Percentiles rank a stretch among this genome's conserved stretches.
Evolutionary conservation across 139 green algal genomes (phyloP).

Genomic region (Closterium sp.): DNA sequence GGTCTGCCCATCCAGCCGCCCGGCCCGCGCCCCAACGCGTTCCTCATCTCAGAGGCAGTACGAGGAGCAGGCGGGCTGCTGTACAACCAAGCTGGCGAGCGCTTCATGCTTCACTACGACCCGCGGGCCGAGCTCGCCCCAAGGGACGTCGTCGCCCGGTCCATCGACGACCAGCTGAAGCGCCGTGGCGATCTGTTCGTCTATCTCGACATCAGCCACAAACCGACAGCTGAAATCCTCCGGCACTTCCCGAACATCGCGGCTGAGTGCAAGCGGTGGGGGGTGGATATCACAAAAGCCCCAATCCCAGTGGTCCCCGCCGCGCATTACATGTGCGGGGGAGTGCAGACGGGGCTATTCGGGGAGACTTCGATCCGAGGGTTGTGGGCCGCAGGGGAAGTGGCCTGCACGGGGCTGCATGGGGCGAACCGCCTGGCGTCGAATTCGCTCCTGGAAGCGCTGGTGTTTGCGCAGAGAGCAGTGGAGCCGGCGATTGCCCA

Average conservation of each 20-base stretch:
- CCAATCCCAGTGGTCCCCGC: slow-evolving; percentile 93
- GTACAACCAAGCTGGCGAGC: slow-evolving; percentile 79
- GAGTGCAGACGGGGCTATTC: slow-evolving; percentile 78
- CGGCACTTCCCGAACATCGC: slow-evolving; percentile 96
- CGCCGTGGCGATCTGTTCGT: slow-evolving; percentile 72
- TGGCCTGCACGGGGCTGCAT: slow-evolving; percentile 89
- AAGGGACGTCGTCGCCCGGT: slow-evolving; percentile 88
- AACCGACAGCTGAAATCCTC: slow-evolving; percentile 68
- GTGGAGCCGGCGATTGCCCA: slow-evolving; percentile 75
- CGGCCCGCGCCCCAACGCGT: slow-evolving; percentile 43
- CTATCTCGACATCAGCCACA: slow-evolving; percentile 89
- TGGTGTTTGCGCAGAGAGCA: slow-evolving; percentile 91
- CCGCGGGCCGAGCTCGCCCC: slow-evolving; percentile 87
- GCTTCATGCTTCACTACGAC: slow-evolving; percentile 96
- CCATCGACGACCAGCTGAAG: slow-evolving; percentile 75
- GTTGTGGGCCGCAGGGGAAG: slow-evolving; percentile 92
- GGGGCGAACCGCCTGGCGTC: slow-evolving; percentile 94
- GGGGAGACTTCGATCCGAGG: slow-evolving; percentile 85
- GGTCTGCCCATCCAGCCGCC: slow-evolving; percentile 19
- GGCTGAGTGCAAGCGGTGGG: slow-evolving; percentile 53
- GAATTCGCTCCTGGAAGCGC: slow-evolving; percentile 91
- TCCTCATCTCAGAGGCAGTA: slow-evolving; percentile 95
- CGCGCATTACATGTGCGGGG: slow-evolving; percentile 97
- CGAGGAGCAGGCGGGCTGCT: slow-evolving; percentile 86
- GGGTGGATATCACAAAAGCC: slow-evolving; percentile 89